Evolutionary conservation across 75 land plant genomes (phyloP).

Genomic region (Ceratopteris richardii): DNA sequence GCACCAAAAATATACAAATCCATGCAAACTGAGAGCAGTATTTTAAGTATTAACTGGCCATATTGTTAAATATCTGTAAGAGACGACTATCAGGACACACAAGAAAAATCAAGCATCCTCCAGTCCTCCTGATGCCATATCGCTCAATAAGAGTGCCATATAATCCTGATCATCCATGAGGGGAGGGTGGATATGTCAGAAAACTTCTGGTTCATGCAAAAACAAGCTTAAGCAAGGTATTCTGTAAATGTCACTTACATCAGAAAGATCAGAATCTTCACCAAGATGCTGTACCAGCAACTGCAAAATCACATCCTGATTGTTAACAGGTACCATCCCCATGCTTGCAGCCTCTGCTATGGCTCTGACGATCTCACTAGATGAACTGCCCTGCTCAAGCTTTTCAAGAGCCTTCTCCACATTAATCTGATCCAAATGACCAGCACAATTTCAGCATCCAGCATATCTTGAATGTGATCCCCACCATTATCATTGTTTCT

Average conservation of each 20-base stretch:
- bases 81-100: no score
- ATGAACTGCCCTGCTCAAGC: slow-evolving; percentile 19
- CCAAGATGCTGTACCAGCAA: slow-evolving; percentile 3
- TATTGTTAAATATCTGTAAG: no score
- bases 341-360: slow-evolving; percentile 20
- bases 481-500: slow-evolving; percentile 4
- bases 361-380: slow-evolving; percentile 13
- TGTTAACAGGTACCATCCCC: slow-evolving; percentile 3
- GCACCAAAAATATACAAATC: no score
- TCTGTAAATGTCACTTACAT: slow-evolving; percentile 7
- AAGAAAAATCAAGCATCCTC: not conserved
- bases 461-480: not conserved
- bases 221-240: not conserved
- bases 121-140: not conserved
- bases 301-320: not conserved
- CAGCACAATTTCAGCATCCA: slow-evolving; percentile 11
- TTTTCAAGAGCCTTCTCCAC: slow-evolving; percentile 19
- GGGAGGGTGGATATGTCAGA: no score
- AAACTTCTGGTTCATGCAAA: no score
- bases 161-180: not conserved
- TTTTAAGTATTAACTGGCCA: no score
- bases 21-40: no score
- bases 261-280: slow-evolving; percentile 15
- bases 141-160: not conserved
- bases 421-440: slow-evolving; percentile 18